Evolutionary conservation across 139 green algal genomes (phyloP), one percentile per base, ranked within the genome.

Genomic region (Chlamydomonas asymmetrica): DNA sequence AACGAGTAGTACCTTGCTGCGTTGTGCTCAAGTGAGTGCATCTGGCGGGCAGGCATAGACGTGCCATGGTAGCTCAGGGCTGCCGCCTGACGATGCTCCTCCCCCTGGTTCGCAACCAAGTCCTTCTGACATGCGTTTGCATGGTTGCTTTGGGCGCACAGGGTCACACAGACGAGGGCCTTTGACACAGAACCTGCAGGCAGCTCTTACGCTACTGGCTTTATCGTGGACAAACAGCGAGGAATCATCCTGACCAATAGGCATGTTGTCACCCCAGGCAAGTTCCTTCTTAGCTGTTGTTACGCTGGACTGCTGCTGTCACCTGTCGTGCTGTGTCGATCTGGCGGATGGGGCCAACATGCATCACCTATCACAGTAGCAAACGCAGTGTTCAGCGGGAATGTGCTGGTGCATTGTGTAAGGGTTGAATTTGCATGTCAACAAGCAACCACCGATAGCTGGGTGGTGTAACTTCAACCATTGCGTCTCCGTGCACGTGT

Each of bases 181-280:
- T 94, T 96, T 66, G 94, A 98, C 80, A 97, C 93, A 7, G 94
- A 98, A 66, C 27, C 83, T 37, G 91, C 93, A 2, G 80, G 80
- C 2, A 90, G 81, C 25, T 82, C 67, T 49, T 93, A 93, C 63
- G 92, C 91, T 27, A 97, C 92, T 0, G 93, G 93, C 43, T 98
- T 98, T 76, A 82, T 98, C 13, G 93, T 98, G 18, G 94, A 98
- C 78, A 88, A 83, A 43, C 18, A 67, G 27, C 76, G 89, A 0
- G 94, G 94, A 31, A 77, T 98, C 35, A 95, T 98, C 63, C 84
- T 97, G 4, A 98, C 94, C 29, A 98, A 98, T 45, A 82, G 94
- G 7, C 94, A 98, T 68, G 93, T 98, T 10, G 85, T 96, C 65
- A 96, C 89, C 5, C 93, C 94, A 66, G 91, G 89, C 89, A 48